Percentiles rank a stretch among this genome's conserved stretches.
Evolutionary conservation across 352 stramenopile genomes (phyloP).

Genomic region (Phytophthora meadii): DNA sequence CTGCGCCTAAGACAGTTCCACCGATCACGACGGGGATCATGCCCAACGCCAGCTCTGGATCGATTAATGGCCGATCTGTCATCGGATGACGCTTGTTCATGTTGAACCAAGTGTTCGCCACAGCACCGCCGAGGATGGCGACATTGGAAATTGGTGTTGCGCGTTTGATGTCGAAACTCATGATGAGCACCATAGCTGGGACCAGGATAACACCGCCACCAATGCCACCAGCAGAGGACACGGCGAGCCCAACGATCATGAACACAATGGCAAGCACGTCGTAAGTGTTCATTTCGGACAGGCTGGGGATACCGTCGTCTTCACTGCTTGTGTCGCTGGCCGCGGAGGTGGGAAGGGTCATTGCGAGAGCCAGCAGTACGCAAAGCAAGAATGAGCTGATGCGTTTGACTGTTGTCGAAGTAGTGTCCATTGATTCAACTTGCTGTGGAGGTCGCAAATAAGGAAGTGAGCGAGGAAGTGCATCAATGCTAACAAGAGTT

Average conservation of each 20-base stretch:
- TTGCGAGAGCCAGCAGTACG: conserved; percentile 15
- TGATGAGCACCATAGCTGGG: conserved; percentile 64
- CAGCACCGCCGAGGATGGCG: conserved; percentile 67
- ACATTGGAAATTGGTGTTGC: conserved; percentile 68
- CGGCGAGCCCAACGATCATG: conserved; percentile 54
- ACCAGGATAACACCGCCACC: conserved; percentile 64
- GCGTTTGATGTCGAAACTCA: conserved; percentile 75
- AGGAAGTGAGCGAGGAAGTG: conserved; percentile 13
- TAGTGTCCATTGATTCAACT: neutral
- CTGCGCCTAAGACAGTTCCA: conserved; percentile 57
- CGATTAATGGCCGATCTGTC: conserved; percentile 63
- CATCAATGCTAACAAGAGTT: too few relatives aligned
- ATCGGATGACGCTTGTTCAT: conserved; percentile 64
- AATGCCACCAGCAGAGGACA: conserved; percentile 56
- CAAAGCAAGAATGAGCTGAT: conserved; percentile 8
- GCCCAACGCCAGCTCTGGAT: conserved; percentile 57
- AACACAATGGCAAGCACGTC: conserved; percentile 55
- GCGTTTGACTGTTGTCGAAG: neutral
- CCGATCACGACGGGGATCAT: conserved; percentile 76
- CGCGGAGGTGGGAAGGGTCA: neutral
- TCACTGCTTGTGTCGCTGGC: conserved; percentile 23
- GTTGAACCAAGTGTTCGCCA: conserved; percentile 73
- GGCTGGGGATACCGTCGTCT: conserved; percentile 19
- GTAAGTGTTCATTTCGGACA: conserved; percentile 53
- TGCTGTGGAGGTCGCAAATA: conserved; percentile 9